Base-by-base conservation (phyloP, 208 protist genomes). In the Naegleria fowleri region DNA sequence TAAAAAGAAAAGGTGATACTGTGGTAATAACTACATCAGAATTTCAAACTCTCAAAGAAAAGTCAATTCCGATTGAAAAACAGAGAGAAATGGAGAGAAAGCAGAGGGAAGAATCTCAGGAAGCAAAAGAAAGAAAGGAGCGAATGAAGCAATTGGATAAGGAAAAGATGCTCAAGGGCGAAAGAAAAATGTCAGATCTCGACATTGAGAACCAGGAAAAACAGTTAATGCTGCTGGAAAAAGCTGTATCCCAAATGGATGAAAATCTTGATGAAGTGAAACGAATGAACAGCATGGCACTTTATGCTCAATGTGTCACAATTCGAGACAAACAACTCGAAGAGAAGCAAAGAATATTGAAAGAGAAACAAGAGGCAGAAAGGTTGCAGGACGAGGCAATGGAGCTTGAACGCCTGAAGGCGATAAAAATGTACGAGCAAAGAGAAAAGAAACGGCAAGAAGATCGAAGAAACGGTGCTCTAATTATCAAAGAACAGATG, bases 231-330 rank as follows among this genome's bases (percentile, higher is more conserved):
- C 90, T 96, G 89, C 93, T 97, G n/a, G 95, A 97, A 92, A 93
- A 93, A 76, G 96, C 96, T 22, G 93, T 94, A 25, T 87, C 92
- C 43, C 95, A 96, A 91, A 90, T 97, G 86, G 96, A 98, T 89
- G 96, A 98, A 90, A 91, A 96, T 79, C 95, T 95, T 88, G 97
- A 98, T 90, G 97, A 98, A 88, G 97, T 98, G 29, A 97, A 97
- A 92, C 94, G 93, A 1, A 98, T 98, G 97, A 98, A 98, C 90
- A 93, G 95, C 52, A 91, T 98, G 88, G 94, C 97, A 75, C 88
- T 94, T 16, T 97, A 98, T 92, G 95, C 96, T 11, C 97, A 97
- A 93, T 98, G 96, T 86, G 95, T 97, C 39, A 97, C 97, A 59
- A 95, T 95, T 36, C 95, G 97, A 83, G 96, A 98, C 91, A 96